Conservation (phyloP, 23 red algal species). For the Chondrus crispus region DNA sequence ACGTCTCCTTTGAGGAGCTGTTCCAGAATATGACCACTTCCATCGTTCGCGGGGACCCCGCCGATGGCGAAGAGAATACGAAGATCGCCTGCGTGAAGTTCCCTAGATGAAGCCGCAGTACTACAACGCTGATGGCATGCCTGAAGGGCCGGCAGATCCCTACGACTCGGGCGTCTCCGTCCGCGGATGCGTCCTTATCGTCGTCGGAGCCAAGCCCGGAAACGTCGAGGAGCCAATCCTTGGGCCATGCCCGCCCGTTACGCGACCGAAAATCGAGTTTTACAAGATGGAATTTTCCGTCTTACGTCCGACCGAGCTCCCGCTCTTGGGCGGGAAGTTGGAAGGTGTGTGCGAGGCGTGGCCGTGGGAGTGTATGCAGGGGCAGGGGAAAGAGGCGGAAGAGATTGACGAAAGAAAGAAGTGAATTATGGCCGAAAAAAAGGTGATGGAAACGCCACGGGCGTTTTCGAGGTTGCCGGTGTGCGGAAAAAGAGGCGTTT, state of each 20-base stretch:
- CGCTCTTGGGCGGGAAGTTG: slow-evolving; percentile 60
- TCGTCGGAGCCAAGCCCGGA: slow-evolving; percentile 69
- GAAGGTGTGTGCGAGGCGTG: no score
- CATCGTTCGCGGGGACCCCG: slow-evolving; percentile 75
- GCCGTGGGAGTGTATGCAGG: no score
- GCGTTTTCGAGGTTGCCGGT: no score
- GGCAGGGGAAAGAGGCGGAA: no score
- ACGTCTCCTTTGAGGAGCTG: slow-evolving; percentile 60
- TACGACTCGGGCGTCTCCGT: slow-evolving; percentile 75
- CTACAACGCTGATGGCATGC: slow-evolving; percentile 89
- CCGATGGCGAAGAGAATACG: slow-evolving; percentile 62
- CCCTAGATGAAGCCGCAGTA: slow-evolving; percentile 78
- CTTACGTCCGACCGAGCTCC: slow-evolving; percentile 71
- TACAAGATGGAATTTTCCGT: slow-evolving; percentile 70
- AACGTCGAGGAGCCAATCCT: slow-evolving; percentile 43
- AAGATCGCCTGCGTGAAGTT: slow-evolving; percentile 54
- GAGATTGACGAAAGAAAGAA: no score
- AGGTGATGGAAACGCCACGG: no score
- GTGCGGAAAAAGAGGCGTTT: no score
- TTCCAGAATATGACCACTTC: slow-evolving; percentile 56
- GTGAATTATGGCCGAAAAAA: no score
- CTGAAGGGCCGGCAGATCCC: slow-evolving; percentile 54
- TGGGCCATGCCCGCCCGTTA: slow-evolving; percentile 52
- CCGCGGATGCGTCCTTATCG: slow-evolving; percentile 72
- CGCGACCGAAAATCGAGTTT: slow-evolving; percentile 66